Evolutionary conservation across 148 eudicot species (phyloP).

Genomic region (Rhododendron simsii): DNA sequence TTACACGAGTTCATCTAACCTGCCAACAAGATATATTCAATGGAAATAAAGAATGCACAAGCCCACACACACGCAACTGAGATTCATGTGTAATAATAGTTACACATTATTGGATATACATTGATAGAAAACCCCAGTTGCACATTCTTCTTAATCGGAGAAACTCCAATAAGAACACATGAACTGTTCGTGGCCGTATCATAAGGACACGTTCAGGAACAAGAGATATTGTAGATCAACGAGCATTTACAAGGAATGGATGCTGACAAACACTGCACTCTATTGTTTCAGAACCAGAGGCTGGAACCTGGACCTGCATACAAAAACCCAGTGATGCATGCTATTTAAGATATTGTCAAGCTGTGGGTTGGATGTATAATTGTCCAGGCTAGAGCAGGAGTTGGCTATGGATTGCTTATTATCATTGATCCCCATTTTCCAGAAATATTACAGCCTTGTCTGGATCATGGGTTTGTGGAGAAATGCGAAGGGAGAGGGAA

Average conservation of each 20-base stretch:
- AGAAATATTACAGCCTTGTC: background rate
- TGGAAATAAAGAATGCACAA: background rate
- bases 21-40: background rate
- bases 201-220: background rate
- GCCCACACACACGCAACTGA: background rate
- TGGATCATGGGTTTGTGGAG: background rate
- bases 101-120: background rate
- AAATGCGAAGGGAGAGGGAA: background rate
- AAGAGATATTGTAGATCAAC: conserved; percentile 14
- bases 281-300: conserved; percentile 72
- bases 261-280: conserved; percentile 93
- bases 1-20: background rate
- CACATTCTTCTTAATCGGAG: background rate
- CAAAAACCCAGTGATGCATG: background rate
- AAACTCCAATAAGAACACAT: background rate
- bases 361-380: background rate
- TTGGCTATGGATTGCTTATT: background rate
- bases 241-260: conserved; percentile 66
- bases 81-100: background rate
- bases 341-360: background rate
- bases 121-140: background rate
- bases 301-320: conserved; percentile 68
- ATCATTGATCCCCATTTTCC: background rate
- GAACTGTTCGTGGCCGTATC: background rate
- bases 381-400: background rate